Conservation (phyloP, 2,329 filamentous ascomycete species). For the Cytospora schulzeri region DNA sequence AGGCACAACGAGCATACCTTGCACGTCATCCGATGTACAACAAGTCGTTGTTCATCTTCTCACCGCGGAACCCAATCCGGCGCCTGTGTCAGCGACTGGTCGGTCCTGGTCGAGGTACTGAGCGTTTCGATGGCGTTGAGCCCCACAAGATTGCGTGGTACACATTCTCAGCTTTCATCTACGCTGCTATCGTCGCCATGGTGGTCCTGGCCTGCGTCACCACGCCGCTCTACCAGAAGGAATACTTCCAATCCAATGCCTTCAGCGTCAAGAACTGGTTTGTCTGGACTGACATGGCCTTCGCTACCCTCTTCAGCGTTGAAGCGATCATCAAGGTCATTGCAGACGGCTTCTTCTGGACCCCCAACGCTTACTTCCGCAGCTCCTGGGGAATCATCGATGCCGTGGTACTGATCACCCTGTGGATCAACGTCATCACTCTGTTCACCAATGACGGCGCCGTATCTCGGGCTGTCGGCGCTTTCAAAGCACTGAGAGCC, state of each 20-base stretch:
- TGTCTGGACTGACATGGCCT: slow-evolving; percentile 88
- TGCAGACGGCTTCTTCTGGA: slow-evolving; percentile 94
- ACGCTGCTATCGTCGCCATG: slow-evolving; percentile 94
- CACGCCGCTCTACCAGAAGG: slow-evolving; percentile 89
- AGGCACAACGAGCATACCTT: slow-evolving; percentile 88
- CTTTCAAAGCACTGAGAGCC: slow-evolving; percentile 94
- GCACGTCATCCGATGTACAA: slow-evolving; percentile 88
- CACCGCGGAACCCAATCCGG: slow-evolving; percentile 74
- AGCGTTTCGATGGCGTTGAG: slow-evolving; percentile 85
- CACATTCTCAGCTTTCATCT: slow-evolving; percentile 88
- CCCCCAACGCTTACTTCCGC: slow-evolving; percentile 94
- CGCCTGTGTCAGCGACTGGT: slow-evolving; percentile 86
- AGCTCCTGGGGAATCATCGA: slow-evolving; percentile 98
- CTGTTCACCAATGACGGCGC: slow-evolving; percentile 79
- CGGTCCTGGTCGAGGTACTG: slow-evolving; percentile 82
- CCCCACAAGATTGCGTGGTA: slow-evolving; percentile 93
- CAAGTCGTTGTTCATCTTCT: slow-evolving; percentile 85
- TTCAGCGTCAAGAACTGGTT: slow-evolving; percentile 82
- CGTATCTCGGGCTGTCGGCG: slow-evolving; percentile 87
- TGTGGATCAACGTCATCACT: slow-evolving; percentile 93
- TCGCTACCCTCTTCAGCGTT: slow-evolving; percentile 81
- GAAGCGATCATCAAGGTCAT: slow-evolving; percentile 92
- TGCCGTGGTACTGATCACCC: slow-evolving; percentile 82
- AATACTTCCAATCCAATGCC: slow-evolving; percentile 67
- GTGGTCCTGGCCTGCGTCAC: slow-evolving; percentile 94